Conservation (phyloP, 140 eudicot species). For the Bidens hawaiensis region DNA sequence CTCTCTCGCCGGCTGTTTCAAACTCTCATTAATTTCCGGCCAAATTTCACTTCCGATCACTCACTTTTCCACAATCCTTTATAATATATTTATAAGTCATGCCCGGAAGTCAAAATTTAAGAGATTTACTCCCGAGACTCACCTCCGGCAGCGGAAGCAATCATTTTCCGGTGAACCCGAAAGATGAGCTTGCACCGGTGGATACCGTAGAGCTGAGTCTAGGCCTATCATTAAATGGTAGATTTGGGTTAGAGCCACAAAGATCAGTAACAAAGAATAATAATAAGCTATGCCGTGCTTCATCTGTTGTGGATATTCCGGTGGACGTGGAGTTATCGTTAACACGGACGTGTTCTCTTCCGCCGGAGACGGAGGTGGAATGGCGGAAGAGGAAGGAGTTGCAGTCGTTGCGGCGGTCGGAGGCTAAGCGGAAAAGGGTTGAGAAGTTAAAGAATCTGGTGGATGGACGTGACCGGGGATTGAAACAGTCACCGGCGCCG, state of each 20-base stretch:
- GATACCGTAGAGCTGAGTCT: slow-evolving; percentile 53
- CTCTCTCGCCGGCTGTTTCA: slow-evolving; percentile 26
- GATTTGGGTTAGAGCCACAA: slow-evolving; percentile 61
- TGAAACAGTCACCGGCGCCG: slow-evolving; percentile 19
- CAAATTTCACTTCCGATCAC: background rate
- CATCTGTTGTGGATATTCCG: slow-evolving; percentile 35
- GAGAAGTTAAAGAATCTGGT: slow-evolving; percentile 49
- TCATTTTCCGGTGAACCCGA: slow-evolving; percentile 13
- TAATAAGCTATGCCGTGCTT: slow-evolving; percentile 39
- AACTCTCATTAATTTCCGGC: slow-evolving; percentile 15
- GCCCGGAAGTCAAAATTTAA: slow-evolving; percentile 20
- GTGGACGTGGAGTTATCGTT: slow-evolving; percentile 17
- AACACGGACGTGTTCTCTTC: slow-evolving; percentile 61
- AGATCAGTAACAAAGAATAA: background rate
- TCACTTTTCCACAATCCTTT: background rate
- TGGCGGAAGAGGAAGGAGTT: slow-evolving; percentile 58
- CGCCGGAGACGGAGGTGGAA: slow-evolving; percentile 57
- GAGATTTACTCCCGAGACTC: slow-evolving; percentile 34
- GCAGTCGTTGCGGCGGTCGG: slow-evolving; percentile 61
- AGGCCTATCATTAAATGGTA: slow-evolving; percentile 74
- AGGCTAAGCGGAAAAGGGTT: slow-evolving; percentile 59
- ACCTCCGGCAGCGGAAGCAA: slow-evolving; percentile 12
- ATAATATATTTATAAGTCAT: background rate
- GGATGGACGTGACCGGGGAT: background rate
- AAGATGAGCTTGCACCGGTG: background rate